Evolutionary conservation across 768 basidiomycete genomes (phyloP), one percentile per base, ranked within the genome.

Genomic region (Boletales sp.): DNA sequence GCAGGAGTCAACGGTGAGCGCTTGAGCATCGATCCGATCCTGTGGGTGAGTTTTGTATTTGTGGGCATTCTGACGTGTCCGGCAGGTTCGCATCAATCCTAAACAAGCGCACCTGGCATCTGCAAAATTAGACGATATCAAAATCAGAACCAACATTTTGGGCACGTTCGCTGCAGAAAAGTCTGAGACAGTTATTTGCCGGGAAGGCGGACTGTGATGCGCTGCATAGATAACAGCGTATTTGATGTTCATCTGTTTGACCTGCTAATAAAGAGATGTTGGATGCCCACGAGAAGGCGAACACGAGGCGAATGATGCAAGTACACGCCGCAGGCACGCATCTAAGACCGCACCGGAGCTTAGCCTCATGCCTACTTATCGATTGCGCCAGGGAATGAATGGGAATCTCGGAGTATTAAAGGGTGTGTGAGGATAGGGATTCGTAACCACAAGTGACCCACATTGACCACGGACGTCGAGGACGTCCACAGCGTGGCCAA

Each of bases 61-160:
- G 18, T 30, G 21, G 29, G 47, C 30, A 30, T 36, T 18, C 53
- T 47, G 36, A 59, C 15, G 39, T 44, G 49, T 54, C 41, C 48
- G 48, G 10, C 57, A 92, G 91, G n/a, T 73, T 93, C 54, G 75
- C 75, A 50, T 80, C 80, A 52, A 88, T 95, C 60, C 76, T 94
- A 51, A 70, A 73, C 60, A 95, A 94, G 69, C 84, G 86, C 43
- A 82, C 74, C 73, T 97, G 39, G 76, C 87, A 8, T 76, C 80
- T 0, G 69, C 76, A 37, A 97, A 98, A 72, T 71, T 94, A 39
- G 97, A 99, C 64, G 93, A 97, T 72, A 84, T 97, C 63, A 87
- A 90, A 70, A 79, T 89, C 66, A 97, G 94, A 74, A 78, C 82
- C 46, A 98, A 98, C 73, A 81, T 98, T 59, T 78, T 92, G 41